Evolutionary conservation across 1,284 basidiomycete genomes (phyloP).

Genomic region (Kwoniella shivajii): DNA sequence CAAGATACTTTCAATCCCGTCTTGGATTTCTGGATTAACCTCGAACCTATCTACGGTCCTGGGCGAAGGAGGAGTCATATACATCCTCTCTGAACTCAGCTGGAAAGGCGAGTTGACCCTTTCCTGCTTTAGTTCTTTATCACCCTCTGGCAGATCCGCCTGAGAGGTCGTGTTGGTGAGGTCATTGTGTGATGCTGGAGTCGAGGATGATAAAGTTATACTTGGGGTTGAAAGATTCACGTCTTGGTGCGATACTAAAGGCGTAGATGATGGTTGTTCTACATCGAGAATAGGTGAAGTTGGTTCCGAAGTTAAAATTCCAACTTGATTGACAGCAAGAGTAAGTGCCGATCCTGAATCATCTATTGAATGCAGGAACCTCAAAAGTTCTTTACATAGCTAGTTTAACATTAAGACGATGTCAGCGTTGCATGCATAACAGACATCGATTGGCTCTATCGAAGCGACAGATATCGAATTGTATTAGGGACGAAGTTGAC

Average conservation of each 20-base stretch:
- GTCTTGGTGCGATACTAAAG: neutral
- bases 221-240: neutral
- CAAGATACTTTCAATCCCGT: too few species aligned
- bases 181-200: neutral
- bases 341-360: constrained; percentile 72
- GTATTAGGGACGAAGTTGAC: neutral
- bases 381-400: constrained; percentile 70
- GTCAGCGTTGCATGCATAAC: neutral
- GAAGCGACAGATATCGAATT: neutral
- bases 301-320: constrained; percentile 37
- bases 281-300: too few species aligned
- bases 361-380: constrained; percentile 90
- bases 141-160: too few species aligned
- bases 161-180: neutral
- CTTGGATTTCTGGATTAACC: neutral
- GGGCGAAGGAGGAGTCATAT: constrained; percentile 31
- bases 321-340: constrained; percentile 49
- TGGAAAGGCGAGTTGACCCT: constrained; percentile 31
- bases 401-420: constrained; percentile 7
- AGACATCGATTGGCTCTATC: neutral
- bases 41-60: constrained; percentile 21
- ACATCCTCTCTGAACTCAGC: constrained; percentile 25
- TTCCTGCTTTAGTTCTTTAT: constrained; percentile 1
- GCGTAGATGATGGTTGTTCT: neutral
- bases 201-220: neutral